Evolutionary conservation across 306 rosid genomes (phyloP).

Genomic region (Vigna mungo): DNA sequence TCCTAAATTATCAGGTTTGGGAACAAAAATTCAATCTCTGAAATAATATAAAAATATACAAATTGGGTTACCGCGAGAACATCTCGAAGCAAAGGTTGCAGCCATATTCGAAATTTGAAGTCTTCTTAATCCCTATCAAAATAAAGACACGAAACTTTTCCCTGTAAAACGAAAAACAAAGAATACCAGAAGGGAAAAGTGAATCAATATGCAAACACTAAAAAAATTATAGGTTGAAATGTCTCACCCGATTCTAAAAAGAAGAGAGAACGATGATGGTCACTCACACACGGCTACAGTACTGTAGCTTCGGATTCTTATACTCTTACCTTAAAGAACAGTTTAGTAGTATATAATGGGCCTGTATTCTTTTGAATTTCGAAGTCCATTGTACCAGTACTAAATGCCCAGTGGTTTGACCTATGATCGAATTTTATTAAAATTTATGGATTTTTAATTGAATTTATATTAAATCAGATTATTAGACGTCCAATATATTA

Average conservation of each 20-base stretch:
- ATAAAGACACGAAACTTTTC: background rate
- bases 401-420: no score
- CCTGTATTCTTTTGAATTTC: no score
- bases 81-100: slow-evolving; percentile 52
- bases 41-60: background rate
- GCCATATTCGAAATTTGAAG: slow-evolving; percentile 35
- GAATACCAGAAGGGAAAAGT: background rate
- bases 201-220: background rate
- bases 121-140: background rate
- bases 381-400: no score
- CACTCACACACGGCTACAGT: background rate
- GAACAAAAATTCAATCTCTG: background rate
- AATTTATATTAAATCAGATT: no score
- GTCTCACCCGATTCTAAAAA: background rate
- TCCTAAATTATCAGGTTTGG: background rate
- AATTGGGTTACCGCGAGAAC: slow-evolving; percentile 41
- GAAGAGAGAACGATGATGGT: background rate
- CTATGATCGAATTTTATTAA: no score
- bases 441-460: no score
- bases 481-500: no score
- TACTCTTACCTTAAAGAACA: background rate
- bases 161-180: background rate
- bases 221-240: no score
- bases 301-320: background rate
- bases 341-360: background rate